phyloP scores from a whole-genome alignment of 805 yeast genomes.

The Candida pseudoglaebosa region DNA sequence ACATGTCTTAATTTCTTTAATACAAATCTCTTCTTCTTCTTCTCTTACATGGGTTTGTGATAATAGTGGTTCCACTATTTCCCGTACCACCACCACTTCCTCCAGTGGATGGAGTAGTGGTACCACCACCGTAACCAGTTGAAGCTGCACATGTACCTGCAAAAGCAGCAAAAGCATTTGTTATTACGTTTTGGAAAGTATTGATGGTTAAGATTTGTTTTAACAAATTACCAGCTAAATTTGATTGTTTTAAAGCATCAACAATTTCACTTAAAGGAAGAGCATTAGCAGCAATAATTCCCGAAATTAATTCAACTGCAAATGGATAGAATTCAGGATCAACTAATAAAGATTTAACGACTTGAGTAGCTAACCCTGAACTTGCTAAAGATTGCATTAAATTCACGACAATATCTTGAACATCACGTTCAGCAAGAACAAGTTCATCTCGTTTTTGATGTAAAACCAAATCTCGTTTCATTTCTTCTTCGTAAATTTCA shows the following conservation, averaged over 20 bases:
- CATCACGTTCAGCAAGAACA: constrained; percentile 13
- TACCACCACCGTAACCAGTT: constrained; percentile 9
- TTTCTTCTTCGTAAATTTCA: constrained; percentile 9
- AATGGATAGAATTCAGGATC: constrained; percentile 33
- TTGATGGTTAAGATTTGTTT: constrained; percentile 27
- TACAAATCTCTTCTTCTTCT: constrained; percentile 29
- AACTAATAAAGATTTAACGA: constrained; percentile 36
- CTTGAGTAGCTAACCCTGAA: constrained; percentile 40
- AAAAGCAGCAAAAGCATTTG: constrained; percentile 36
- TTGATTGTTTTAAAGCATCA: constrained; percentile 29
- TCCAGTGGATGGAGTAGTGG: constrained; percentile 9
- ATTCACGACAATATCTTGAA: constrained; percentile 27
- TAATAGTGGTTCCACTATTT: constrained; percentile 4
- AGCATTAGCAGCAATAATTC: constrained; percentile 27
- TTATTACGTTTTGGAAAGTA: constrained; percentile 31
- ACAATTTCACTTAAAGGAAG: constrained; percentile 24
- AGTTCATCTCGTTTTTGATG: constrained; percentile 6
- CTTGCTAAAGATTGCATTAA: constrained; percentile 37
- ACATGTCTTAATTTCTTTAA: too few relatives aligned
- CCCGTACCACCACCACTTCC: constrained; percentile 7
- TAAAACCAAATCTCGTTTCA: constrained; percentile 1
- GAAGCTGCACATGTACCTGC: constrained; percentile 26
- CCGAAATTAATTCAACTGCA: constrained; percentile 29
- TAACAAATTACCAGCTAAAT: constrained; percentile 30
- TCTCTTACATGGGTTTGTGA: constrained; percentile 22